Evolutionary conservation across 352 stramenopile species (phyloP), one percentile per base, ranked within the genome.

Genomic region (Globisporangium heterothallicum): DNA sequence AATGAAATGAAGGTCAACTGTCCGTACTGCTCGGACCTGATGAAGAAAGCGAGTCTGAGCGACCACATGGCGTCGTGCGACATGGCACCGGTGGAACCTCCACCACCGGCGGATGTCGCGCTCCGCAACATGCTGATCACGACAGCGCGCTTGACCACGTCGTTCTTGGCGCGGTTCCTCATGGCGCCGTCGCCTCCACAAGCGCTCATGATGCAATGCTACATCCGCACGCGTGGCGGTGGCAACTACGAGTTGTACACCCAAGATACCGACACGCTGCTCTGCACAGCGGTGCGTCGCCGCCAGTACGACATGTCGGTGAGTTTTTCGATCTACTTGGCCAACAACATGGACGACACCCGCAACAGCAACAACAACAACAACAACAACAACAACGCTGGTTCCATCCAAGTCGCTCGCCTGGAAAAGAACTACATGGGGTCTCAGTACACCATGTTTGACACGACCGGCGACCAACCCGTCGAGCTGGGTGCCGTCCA

Each of bases 341-440:
- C 75, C 22, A 82, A 68, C 24, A 84, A 84, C 44, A 21, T 83
- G 13, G 64, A 85, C 30, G 53, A 49, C 6, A 42, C 26, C 35
- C 54, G 49, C 56, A 58, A 22, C 42, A 60, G 43, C 8, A 56
- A 30, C 24, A 59, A 59, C 40, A 46, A 55, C 49, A 48, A 50
- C 3, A 52, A 18, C 44, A 53, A 47, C 45, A 55, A 42, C 42
- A 59, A 57, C 6, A 56, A 40, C n/a, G 61, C 58, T 45, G 42
- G 56, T 42, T 45, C 58, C 6, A 59, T 79, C 25, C 79, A 84
- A 25, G 75, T 92, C 32, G 82, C 77, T 16, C 65, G 82, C 24
- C 62, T 92, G n/a, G 82, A 92, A 59, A 89, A 89, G 64, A 92
- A 92, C 61, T 92, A 90, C 66, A 89, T 92, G 76, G 82, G 82